Evolutionary conservation across 106 monocot genomes (phyloP).

Genomic region (Platanthera zijinensis): DNA sequence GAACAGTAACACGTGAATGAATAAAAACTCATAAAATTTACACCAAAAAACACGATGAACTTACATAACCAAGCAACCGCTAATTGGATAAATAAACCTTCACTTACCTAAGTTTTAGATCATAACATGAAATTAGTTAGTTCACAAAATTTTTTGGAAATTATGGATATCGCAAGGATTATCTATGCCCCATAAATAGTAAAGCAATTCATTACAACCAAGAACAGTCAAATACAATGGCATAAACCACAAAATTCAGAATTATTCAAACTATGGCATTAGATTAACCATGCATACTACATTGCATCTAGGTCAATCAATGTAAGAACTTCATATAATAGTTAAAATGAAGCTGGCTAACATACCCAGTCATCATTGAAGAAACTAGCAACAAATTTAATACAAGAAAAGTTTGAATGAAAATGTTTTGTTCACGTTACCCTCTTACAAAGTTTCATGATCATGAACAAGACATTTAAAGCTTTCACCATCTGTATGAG

Average conservation of each 20-base stretch:
- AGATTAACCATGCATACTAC: neutral
- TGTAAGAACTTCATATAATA: too few species aligned
- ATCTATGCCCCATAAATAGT: neutral
- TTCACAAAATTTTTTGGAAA: neutral
- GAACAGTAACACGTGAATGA: too few species aligned
- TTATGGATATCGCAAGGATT: neutral
- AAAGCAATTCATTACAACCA: neutral
- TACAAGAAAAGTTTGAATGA: too few species aligned
- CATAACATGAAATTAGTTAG: neutral
- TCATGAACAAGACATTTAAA: neutral
- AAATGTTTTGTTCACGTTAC: neutral
- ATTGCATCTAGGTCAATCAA: too few species aligned
- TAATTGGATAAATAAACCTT: too few species aligned
- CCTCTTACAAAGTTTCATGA: neutral
- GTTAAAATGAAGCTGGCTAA: too few species aligned
- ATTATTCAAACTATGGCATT: neutral
- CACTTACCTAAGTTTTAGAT: too few species aligned
- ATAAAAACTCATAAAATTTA: too few species aligned
- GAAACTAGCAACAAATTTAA: constrained; percentile 78
- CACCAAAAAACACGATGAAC: too few species aligned
- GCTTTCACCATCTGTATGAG: too few species aligned
- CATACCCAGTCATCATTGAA: too few species aligned
- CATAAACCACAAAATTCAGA: neutral
- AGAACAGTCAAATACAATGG: neutral
- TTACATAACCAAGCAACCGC: too few species aligned